Conservation (phyloP, 2,329 filamentous ascomycete species). For the Aspergillus sp. region DNA sequence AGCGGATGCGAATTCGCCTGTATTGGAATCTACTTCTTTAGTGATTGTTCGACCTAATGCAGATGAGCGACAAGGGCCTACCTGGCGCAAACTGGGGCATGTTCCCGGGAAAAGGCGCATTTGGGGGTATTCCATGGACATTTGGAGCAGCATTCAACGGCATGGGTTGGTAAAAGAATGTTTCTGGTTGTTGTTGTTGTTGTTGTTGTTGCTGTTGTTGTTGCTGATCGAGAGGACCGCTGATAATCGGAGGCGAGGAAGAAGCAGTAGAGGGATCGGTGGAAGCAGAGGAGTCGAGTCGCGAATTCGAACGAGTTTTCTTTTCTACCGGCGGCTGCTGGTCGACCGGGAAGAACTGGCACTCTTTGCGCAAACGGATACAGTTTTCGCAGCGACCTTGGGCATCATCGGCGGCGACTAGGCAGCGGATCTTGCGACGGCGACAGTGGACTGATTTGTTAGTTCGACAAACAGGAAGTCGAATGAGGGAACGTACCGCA, state of each 20-base stretch:
- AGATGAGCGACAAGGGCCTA: slow-evolving; percentile 15
- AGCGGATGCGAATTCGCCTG: slow-evolving; percentile 18
- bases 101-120: slow-evolving; percentile 21
- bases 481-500: slow-evolving; percentile 64
- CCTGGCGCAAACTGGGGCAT: slow-evolving; percentile 32
- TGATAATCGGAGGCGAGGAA: slow-evolving; percentile 38
- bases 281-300: slow-evolving; percentile 35
- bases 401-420: slow-evolving; percentile 64
- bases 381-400: slow-evolving; percentile 83
- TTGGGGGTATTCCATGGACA: slow-evolving; percentile 25
- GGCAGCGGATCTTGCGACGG: slow-evolving; percentile 85
- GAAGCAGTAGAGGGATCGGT: slow-evolving; percentile 44
- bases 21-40: slow-evolving; percentile 19
- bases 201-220: background rate
- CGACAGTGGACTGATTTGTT: slow-evolving; percentile 69
- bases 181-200: slow-evolving; percentile 19
- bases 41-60: slow-evolving; percentile 4
- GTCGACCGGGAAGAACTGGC: slow-evolving; percentile 85
- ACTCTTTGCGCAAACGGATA: slow-evolving; percentile 89
- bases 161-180: slow-evolving; percentile 32
- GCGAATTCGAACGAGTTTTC: slow-evolving; percentile 39
- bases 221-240: slow-evolving; percentile 19
- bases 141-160: slow-evolving; percentile 29
- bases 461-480: slow-evolving; percentile 1
- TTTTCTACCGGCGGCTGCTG: slow-evolving; percentile 55